Evolutionary conservation across 129 eudicot species (phyloP), one percentile per base, ranked within the genome.

Genomic region (Artemisia argyi): DNA sequence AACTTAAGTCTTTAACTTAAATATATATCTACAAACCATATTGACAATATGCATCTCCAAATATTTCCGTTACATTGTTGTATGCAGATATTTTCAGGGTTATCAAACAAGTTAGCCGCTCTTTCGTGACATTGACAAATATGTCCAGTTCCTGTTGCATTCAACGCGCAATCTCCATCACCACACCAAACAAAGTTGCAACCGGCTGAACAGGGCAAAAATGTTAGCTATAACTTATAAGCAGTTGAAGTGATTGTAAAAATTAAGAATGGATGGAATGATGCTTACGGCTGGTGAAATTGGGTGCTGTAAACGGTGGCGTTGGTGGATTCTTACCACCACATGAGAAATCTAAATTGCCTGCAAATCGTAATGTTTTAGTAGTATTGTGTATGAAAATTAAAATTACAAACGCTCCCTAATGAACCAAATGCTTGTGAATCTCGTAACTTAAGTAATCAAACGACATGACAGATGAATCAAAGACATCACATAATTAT

Each of bases 141-240:
- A 35, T 79, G 75, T 18, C 48, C 79, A 6, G 71, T 39, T 39
- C 11, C 46, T 76, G 70, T 64, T 72, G 59, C 46, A 39, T 75
- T 83, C 61, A 71, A 81, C 26, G 60, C 83, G 9, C 87, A 83
- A 30, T 65, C 79, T 16, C 83, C 87, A 17, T 83, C 87, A 46
- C 83, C 87, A 35, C 87, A 83, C 83, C 83, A 83, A 69, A 83
- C 83, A 11, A 79, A 11, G 73, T 70, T 78, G 72, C 87, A 83
- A 75, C 81, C 87, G 71, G 78, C 16, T 0, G 53, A 2, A 48
- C 30, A 39, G 35, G n/a, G 20, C 9, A 19, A 68, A 17, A 68
- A n/a, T 61, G 42, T 68, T 12, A 50, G 10, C 61, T 30, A 19
- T 26, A 26, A 17, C 8, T 51, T n/a, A 52, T 3, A n/a, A 17